These are phyloP conservation scores for Immersiporthe knoxdaviesiana DNA, from an alignment of 2,329 filamentous ascomycete genomes.

Conservation along the genomic window DNA sequence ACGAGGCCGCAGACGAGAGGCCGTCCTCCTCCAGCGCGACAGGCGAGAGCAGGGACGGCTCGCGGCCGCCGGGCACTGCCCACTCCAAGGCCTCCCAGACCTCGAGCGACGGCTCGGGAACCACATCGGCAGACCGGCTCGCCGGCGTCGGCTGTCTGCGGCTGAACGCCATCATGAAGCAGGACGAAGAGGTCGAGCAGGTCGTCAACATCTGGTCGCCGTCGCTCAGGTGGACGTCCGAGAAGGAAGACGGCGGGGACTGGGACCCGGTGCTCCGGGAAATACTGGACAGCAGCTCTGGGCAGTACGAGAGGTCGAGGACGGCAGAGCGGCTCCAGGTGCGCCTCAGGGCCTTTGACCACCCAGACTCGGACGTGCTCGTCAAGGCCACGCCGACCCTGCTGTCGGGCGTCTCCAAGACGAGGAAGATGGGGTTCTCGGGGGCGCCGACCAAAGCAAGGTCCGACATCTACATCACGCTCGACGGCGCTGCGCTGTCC, in stretches of 20 bases:
- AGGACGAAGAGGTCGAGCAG: constrained; percentile 73
- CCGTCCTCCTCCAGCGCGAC: constrained; percentile 39
- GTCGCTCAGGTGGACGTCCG: constrained; percentile 54
- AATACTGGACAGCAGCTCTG: constrained; percentile 73
- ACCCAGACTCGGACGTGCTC: constrained; percentile 76
- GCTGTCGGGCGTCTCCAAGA: constrained; percentile 78
- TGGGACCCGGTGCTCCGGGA: constrained; percentile 76
- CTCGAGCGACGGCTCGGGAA: constrained; percentile 41
- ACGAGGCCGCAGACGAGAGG: constrained; percentile 54
- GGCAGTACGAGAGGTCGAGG: constrained; percentile 73
- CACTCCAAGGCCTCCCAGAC: constrained; percentile 50
- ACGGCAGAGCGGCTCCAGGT: constrained; percentile 78
- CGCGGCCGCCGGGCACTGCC: constrained; percentile 56
- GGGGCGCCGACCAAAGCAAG: constrained; percentile 85
- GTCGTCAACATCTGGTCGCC: constrained; percentile 78
- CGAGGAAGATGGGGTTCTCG: constrained; percentile 89
- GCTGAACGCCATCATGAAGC: constrained; percentile 74
- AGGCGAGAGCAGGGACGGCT: constrained; percentile 50
- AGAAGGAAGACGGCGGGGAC: constrained; percentile 63
- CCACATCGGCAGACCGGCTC: constrained; percentile 64
- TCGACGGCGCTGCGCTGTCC: constrained; percentile 78
- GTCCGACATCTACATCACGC: constrained; percentile 92
- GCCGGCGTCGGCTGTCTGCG: constrained; percentile 79
- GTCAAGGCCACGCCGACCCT: constrained; percentile 87
- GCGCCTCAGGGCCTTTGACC: constrained; percentile 76